Percentiles rank a stretch among this genome's conserved stretches.
Conservation (phyloP, 2,329 filamentous ascomycete genomes). For the Hypoxylon rubiginosum region DNA sequence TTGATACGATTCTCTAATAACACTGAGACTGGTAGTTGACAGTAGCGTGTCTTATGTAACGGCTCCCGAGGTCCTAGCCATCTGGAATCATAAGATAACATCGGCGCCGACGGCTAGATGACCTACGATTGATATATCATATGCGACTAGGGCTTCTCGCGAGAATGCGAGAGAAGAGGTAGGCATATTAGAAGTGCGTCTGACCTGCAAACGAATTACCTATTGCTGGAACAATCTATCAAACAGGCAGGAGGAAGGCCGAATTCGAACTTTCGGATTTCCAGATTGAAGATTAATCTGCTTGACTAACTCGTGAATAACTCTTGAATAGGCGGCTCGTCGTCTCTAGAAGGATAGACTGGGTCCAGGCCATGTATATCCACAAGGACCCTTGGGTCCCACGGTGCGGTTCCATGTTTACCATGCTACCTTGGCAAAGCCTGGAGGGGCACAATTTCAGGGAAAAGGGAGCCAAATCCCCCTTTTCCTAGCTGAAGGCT, state of each 20-base stretch:
- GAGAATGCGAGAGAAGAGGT: conserved; percentile 11
- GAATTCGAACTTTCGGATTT: conserved; percentile 20
- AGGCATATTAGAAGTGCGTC: conserved; percentile 19
- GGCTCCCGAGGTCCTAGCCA: conserved; percentile 5
- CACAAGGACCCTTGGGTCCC: conserved; percentile 13
- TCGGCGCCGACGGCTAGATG: conserved; percentile 9
- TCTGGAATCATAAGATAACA: conserved; percentile 17
- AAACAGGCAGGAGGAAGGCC: conserved; percentile 3
- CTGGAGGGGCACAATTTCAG: conserved; percentile 25
- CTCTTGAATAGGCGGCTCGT: conserved; percentile 23
- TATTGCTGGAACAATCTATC: conserved; percentile 14
- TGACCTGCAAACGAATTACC: conserved; percentile 19
- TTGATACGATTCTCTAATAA: conserved; percentile 6
- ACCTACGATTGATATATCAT: conserved; percentile 15
- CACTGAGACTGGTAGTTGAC: neutral
- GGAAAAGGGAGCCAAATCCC: conserved; percentile 27
- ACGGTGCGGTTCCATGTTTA: conserved; percentile 4
- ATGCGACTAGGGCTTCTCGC: conserved; percentile 21
- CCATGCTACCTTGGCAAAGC: conserved; percentile 26
- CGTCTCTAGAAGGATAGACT: conserved; percentile 20
- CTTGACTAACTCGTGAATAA: too few relatives aligned
- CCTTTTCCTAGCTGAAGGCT: conserved; percentile 9
- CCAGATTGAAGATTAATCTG: conserved; percentile 31
- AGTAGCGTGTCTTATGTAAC: neutral
- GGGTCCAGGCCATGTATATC: conserved; percentile 4